These are phyloP conservation scores for Fistulina hepatica DNA, from an alignment of 1,284 basidiomycete species.

Conservation along the genomic window DNA sequence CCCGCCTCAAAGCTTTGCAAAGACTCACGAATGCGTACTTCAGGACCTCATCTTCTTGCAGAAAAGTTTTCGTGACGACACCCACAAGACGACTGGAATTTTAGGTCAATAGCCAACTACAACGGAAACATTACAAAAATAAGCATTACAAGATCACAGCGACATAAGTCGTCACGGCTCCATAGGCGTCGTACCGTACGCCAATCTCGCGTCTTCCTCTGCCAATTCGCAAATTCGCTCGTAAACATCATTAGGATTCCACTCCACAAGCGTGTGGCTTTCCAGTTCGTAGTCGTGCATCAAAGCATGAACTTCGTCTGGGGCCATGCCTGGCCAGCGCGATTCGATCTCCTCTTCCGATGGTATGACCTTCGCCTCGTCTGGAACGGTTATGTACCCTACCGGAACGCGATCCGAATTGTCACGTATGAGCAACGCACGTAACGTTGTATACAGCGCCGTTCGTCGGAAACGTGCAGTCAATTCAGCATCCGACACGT, in stretches of 20 bases:
- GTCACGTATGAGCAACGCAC: constrained; percentile 32
- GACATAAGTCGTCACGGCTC: too few species aligned
- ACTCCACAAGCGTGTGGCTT: constrained; percentile 40
- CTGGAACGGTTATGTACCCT: constrained; percentile 42
- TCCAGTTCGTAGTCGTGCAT: constrained; percentile 49
- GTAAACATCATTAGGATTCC: constrained; percentile 49
- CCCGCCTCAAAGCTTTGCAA: too few species aligned
- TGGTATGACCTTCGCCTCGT: constrained; percentile 44
- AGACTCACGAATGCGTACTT: too few species aligned
- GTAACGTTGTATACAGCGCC: constrained; percentile 56
- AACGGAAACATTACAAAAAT: too few species aligned
- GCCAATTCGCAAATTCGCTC: constrained; percentile 51
- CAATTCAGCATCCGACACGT: constrained; percentile 61
- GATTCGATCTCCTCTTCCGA: constrained; percentile 45
- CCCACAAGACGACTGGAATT: too few species aligned
- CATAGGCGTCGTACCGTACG: too few species aligned
- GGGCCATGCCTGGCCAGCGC: constrained; percentile 59
- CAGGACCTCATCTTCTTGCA: too few species aligned
- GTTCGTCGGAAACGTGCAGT: constrained; percentile 55
- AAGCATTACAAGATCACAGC: too few species aligned
- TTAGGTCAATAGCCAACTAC: too few species aligned
- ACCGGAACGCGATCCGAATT: constrained; percentile 31
- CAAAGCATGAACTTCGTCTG: constrained; percentile 48
- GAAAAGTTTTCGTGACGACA: too few species aligned
- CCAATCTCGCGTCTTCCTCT: constrained; percentile 34